A percentile compares a stretch with the other conserved stretches of the same genome.
Conservation (phyloP, 2,329 filamentous ascomycete genomes). For the Grosmannia clavigera region DNA sequence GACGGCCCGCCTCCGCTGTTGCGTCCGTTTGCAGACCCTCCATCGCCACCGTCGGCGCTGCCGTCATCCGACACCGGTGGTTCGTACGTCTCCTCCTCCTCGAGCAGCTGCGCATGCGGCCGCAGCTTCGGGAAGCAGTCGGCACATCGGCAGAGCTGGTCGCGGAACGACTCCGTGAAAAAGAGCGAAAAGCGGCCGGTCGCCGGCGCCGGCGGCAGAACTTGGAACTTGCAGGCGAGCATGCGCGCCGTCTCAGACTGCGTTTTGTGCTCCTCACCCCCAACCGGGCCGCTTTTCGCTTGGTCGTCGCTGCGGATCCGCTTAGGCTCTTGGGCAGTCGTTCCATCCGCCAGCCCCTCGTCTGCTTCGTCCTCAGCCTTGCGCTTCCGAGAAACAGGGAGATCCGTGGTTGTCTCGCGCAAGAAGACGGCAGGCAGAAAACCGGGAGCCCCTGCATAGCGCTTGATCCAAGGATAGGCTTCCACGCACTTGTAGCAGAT, state of each 20-base stretch:
- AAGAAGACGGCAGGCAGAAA: slow-evolving; percentile 65
- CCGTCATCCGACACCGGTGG: slow-evolving; percentile 66
- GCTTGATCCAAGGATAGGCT: slow-evolving; percentile 81
- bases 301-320: slow-evolving; percentile 23
- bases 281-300: not conserved
- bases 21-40: slow-evolving; percentile 40
- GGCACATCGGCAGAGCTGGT: slow-evolving; percentile 69
- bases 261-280: slow-evolving; percentile 6
- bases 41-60: slow-evolving; percentile 40
- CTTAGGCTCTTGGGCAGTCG: slow-evolving; percentile 24
- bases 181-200: slow-evolving; percentile 65
- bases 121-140: slow-evolving; percentile 66
- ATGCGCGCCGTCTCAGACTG: slow-evolving; percentile 4
- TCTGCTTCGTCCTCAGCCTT: slow-evolving; percentile 45
- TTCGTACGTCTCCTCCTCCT: slow-evolving; percentile 91
- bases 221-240: slow-evolving; percentile 43
- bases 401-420: slow-evolving; percentile 13
- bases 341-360: slow-evolving; percentile 14
- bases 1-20: slow-evolving; percentile 43
- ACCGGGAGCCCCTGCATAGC: slow-evolving; percentile 66
- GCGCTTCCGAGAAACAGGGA: slow-evolving; percentile 45
- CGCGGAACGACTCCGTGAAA: slow-evolving; percentile 65
- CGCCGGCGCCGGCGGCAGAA: slow-evolving; percentile 42
- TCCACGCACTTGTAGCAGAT: slow-evolving; percentile 92
- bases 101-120: slow-evolving; percentile 67